Percentiles rank a stretch among this genome's conserved stretches.
phyloP scores from a whole-genome alignment of 2,329 filamentous ascomycete genomes.

The Neocatenulostroma microsporum region DNA sequence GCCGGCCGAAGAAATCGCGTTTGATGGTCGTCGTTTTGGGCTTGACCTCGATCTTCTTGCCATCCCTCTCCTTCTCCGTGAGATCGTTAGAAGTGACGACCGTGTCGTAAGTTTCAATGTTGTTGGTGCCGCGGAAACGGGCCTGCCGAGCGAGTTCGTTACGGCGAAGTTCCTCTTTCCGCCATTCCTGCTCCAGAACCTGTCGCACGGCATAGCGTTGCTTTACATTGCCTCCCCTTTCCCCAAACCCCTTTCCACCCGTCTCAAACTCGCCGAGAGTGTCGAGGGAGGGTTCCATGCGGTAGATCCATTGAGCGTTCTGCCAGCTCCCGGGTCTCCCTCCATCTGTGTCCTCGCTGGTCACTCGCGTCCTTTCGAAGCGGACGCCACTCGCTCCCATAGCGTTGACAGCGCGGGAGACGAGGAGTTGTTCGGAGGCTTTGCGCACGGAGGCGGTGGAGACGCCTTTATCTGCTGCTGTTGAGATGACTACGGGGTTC shows the following conservation, averaged over 20 bases:
- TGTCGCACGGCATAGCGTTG: constrained; percentile 87
- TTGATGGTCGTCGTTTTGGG: constrained; percentile 15
- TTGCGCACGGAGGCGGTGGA: constrained; percentile 79
- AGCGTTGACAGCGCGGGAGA: constrained; percentile 69
- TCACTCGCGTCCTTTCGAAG: constrained; percentile 69
- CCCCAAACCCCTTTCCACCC: constrained; percentile 42
- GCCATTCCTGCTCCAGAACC: constrained; percentile 84
- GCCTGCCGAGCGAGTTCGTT: constrained; percentile 60
- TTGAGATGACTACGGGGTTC: constrained; percentile 82
- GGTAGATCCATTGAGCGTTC: constrained; percentile 61
- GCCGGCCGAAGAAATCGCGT: constrained; percentile 75
- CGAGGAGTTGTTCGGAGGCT: constrained; percentile 73
- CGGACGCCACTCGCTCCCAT: constrained; percentile 75
- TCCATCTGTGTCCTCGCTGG: constrained; percentile 50
- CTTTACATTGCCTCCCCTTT: constrained; percentile 60
- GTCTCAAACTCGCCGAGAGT: constrained; percentile 68
- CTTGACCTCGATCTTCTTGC: too few relatives aligned
- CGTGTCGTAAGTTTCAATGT: too few relatives aligned
- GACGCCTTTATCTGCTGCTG: too few relatives aligned
- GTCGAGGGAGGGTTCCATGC: constrained; percentile 92
- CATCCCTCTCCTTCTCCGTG: too few relatives aligned
- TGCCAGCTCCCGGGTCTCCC: constrained; percentile 7
- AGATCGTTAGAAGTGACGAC: too few relatives aligned
- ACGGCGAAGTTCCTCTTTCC: constrained; percentile 60
- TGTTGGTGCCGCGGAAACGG: too few relatives aligned